Base-by-base conservation (phyloP, 1,284 basidiomycete species). In the Pisolithus thermaeus region DNA sequence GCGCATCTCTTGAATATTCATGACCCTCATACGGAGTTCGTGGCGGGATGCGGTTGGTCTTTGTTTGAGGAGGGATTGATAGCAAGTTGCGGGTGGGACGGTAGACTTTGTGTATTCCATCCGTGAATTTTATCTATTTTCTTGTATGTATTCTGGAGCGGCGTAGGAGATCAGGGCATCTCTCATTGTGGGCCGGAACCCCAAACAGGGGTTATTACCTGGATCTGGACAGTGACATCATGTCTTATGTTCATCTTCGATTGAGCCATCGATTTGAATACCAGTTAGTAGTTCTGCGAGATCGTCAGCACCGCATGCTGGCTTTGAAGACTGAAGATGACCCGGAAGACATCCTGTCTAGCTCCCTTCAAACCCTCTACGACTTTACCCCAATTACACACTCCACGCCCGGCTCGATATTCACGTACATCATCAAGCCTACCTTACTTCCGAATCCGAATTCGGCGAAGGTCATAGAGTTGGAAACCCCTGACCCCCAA, bases 21-120 rank as follows among this genome's bases (percentile, higher is more conserved):
- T 62, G 85, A 92, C 64, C 74, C 81, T 7, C 96, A 99, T 66
- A 93, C 91, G 3, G 96, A 98, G 70, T 99, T 99, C 67, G 92
- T 96, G 18, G 90, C 92, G 45, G 93, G 92, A 0, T 85, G 92
- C 57, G 80, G 80, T 20, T 99, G 96, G 96, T 89, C 88, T 16
- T 62, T 90, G 59, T 96, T 89, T 58, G 90, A 96, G 51, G 84
- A 90, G 58, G 90, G 90, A 1, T 64, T 93, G 16, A 62, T 97
- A 49, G 93, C 91, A 20, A 93, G 84, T 57, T 93, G 89, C 63
- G 84, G 89, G 47, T 97, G 94, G 95, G 94, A 97, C 60, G 81
- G 85, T 59, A 81, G 84, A 68, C 70, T 95, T 47, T 84, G 90
- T 69, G 73, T 96, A 52, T 93, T 88, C 66, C 79, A 78, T 52